Base-by-base conservation (phyloP, 2,329 filamentous ascomycete species). In the Calonectria pseudoturangicola region DNA sequence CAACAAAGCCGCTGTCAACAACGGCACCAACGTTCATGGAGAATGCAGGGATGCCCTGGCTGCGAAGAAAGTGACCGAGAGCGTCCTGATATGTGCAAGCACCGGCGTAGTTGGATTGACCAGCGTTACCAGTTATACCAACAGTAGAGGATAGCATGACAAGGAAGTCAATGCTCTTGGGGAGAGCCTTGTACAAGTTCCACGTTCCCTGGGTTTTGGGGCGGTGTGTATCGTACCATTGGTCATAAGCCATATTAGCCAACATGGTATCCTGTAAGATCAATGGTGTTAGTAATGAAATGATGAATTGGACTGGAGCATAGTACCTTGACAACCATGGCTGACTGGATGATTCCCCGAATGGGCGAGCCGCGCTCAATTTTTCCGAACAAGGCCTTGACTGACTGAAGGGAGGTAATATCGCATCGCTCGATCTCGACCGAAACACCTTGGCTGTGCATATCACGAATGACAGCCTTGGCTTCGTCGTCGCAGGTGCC, bases 171-270 rank as follows among this genome's bases (percentile, higher is more conserved):
- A 85, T 68, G 8, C 62, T 65, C 7, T 71, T 67, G n/a, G 51
- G 73, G n/a, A 79, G 66, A 54, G 54, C 39, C 30, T 81, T 64
- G 73, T 88, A 84, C 7, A 88, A 78, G 66, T 89, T 88, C 83
- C 82, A 84, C 5, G 85, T 85, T 6, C 86, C 87, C 12, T 80
- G 66, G 1, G 85, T 81, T 75, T 89, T 89, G 4, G 85, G 84
- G 2, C 73, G 73, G 2, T 85, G 75, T 3, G 82, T 77, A 1
- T 75, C 73, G 4, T 79, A 72, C 84, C 84, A 88, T n/a, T 85
- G 77, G 1, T 82, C 72, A 13, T 81, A 70, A 2, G 77, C 81
- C 84, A 88, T 87, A 28, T 83, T 77, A 3, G 81, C 76, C 25
- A 86, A 76, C 1, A 79, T 66, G 0, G 76, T 77, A 68, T 85